phyloP scores from a whole-genome alignment of 306 rosid genomes.

The Fragaria iinumae region DNA sequence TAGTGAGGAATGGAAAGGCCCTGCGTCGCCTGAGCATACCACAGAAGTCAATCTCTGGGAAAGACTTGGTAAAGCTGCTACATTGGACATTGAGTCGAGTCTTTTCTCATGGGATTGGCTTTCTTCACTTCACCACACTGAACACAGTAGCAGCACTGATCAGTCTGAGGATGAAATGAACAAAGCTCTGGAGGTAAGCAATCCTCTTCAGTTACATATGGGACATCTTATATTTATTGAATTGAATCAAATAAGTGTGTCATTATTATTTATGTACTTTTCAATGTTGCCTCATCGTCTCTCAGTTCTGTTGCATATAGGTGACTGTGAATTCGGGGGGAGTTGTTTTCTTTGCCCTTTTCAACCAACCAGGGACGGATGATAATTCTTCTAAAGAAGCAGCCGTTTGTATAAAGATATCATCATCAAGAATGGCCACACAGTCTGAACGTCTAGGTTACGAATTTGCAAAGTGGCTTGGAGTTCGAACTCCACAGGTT shows the following conservation, averaged over 20 bases:
- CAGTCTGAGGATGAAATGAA: slow-evolving; percentile 84
- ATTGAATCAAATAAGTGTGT: not conserved
- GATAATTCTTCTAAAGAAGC: slow-evolving; percentile 60
- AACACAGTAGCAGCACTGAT: slow-evolving; percentile 67
- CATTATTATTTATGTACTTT: slow-evolving; percentile 22
- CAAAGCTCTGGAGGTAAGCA: slow-evolving; percentile 75
- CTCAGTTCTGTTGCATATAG: slow-evolving; percentile 52
- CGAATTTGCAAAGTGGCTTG: slow-evolving; percentile 87
- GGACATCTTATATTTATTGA: not conserved
- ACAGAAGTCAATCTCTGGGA: slow-evolving; percentile 80
- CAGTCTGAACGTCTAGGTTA: slow-evolving; percentile 95
- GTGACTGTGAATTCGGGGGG: slow-evolving; percentile 96
- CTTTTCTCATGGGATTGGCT: slow-evolving; percentile 80
- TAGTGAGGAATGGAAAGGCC: slow-evolving; percentile 31
- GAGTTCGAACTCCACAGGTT: slow-evolving; percentile 89
- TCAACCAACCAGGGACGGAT: slow-evolving; percentile 48
- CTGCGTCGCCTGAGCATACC: slow-evolving; percentile 40
- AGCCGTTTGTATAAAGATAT: slow-evolving; percentile 85
- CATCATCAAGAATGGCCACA: slow-evolving; percentile 92
- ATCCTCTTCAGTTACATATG: slow-evolving; percentile 13
- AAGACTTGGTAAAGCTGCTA: slow-evolving; percentile 85
- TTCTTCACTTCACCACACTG: slow-evolving; percentile 80
- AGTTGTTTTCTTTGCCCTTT: slow-evolving; percentile 88
- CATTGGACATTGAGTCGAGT: slow-evolving; percentile 64
- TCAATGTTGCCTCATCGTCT: slow-evolving; percentile 28